Conservation (phyloP, 2,329 filamentous ascomycete genomes). For the Ophiosphaerella narmari region DNA sequence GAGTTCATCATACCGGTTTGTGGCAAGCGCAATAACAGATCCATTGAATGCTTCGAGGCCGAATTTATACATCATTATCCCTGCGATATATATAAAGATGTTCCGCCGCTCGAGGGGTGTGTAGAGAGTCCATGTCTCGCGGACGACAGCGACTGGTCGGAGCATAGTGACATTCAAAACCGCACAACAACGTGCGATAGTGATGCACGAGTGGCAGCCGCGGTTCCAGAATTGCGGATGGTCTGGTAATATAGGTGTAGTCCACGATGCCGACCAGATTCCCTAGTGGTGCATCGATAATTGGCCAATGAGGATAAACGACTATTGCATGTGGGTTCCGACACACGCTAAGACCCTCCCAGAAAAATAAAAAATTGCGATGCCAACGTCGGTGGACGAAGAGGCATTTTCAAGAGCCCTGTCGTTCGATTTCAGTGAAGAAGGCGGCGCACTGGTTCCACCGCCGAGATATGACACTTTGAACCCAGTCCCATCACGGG, state of each 20-base stretch:
- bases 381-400: conserved; percentile 25
- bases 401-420: conserved; percentile 24
- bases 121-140: conserved; percentile 43
- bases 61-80: conserved; percentile 60
- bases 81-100: conserved; percentile 49
- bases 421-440: conserved; percentile 18
- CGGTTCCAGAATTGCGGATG: conserved; percentile 22
- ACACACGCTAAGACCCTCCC: conserved; percentile 20
- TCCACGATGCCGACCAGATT: conserved; percentile 13
- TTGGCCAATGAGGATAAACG: conserved; percentile 21
- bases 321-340: conserved; percentile 24
- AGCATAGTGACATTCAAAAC: conserved; percentile 18
- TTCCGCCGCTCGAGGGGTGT: conserved; percentile 49
- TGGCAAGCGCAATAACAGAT: conserved; percentile 55
- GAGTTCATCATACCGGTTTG: conserved; percentile 57
- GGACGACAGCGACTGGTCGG: conserved; percentile 27
- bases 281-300: conserved; percentile 10
- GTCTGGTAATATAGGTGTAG: conserved; percentile 32
- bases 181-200: conserved; percentile 14
- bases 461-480: conserved; percentile 27
- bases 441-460: conserved; percentile 18
- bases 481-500: conserved; percentile 16
- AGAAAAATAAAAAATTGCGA: conserved; percentile 19
- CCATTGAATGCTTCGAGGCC: conserved; percentile 58
- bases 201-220: conserved; percentile 21